Percentiles rank a stretch among this genome's conserved stretches.
Evolutionary conservation across 371 early-diverging fungal genomes (phyloP).

Genomic region (Smittium culicis): DNA sequence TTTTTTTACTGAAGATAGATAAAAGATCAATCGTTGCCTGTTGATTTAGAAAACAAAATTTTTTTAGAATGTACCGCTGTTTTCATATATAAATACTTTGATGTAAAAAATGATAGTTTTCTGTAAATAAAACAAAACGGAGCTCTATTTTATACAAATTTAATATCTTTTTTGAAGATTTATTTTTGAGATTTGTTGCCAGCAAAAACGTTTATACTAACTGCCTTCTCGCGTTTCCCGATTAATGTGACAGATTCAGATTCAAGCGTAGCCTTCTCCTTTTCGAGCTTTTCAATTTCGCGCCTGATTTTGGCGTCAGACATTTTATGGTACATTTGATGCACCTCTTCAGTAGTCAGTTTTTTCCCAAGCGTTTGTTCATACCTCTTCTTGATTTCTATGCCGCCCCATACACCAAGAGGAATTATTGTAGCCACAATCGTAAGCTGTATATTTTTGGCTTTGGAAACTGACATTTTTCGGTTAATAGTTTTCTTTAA

Average conservation of each 20-base stretch:
- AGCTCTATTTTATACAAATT: no score
- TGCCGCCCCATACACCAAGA: conserved; percentile 8
- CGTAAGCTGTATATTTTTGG: conserved; percentile 2
- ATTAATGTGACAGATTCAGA: conserved; percentile 1
- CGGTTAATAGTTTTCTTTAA: no score
- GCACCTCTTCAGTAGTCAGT: not conserved
- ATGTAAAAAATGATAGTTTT: no score
- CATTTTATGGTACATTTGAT: not conserved
- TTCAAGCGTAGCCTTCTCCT: conserved; percentile 3
- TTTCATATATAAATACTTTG: no score
- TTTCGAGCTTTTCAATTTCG: not conserved
- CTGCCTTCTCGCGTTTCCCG: conserved; percentile 6
- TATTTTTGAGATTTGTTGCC: no score
- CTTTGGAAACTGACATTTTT: not conserved
- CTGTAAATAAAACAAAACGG: no score
- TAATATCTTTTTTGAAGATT: no score
- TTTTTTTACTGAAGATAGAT: no score
- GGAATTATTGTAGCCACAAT: conserved; percentile 9
- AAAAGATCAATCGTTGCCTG: no score
- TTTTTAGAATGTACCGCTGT: no score
- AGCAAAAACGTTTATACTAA: not conserved
- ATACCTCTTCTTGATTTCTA: conserved; percentile 4
- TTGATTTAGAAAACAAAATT: no score
- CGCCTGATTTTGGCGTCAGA: not conserved
- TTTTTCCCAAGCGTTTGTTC: not conserved